phyloP scores from a whole-genome alignment of 2,329 filamentous ascomycete genomes.

The Monosporascus sp. region DNA sequence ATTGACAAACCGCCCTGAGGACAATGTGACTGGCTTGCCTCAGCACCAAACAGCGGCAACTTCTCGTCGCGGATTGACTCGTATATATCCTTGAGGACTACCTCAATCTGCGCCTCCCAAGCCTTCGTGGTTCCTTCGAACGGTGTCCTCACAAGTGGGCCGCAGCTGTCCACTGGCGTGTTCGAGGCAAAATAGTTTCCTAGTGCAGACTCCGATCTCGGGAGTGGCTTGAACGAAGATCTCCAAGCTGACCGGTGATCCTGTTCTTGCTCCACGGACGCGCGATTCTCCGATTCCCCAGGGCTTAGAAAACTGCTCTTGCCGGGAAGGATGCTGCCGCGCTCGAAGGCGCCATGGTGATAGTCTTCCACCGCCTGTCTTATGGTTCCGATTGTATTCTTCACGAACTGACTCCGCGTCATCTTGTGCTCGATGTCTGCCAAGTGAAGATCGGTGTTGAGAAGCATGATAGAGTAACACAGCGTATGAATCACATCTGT shows the following conservation, averaged over 20 bases:
- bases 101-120: constrained; percentile 87
- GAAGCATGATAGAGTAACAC: constrained; percentile 88
- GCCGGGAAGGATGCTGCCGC: constrained; percentile 49
- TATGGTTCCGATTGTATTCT: constrained; percentile 92
- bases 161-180: constrained; percentile 49
- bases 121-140: constrained; percentile 70
- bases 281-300: constrained; percentile 15
- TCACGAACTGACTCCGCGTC: constrained; percentile 90
- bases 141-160: constrained; percentile 70
- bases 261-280: constrained; percentile 15
- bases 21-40: constrained; percentile 36
- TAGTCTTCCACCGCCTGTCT: constrained; percentile 69
- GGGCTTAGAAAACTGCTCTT: constrained; percentile 25
- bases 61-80: constrained; percentile 79
- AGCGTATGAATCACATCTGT: constrained; percentile 93
- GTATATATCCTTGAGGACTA: constrained; percentile 89
- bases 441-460: constrained; percentile 93
- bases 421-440: constrained; percentile 96
- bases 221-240: constrained; percentile 45
- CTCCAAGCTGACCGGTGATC: constrained; percentile 23
- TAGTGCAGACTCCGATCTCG: constrained; percentile 39
- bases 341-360: constrained; percentile 61
- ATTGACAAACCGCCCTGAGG: constrained; percentile 65
- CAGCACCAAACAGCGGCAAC: constrained; percentile 78
- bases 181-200: constrained; percentile 32